phyloP scores from a whole-genome alignment of 805 yeast species.

The Zygoascus tannicola region DNA sequence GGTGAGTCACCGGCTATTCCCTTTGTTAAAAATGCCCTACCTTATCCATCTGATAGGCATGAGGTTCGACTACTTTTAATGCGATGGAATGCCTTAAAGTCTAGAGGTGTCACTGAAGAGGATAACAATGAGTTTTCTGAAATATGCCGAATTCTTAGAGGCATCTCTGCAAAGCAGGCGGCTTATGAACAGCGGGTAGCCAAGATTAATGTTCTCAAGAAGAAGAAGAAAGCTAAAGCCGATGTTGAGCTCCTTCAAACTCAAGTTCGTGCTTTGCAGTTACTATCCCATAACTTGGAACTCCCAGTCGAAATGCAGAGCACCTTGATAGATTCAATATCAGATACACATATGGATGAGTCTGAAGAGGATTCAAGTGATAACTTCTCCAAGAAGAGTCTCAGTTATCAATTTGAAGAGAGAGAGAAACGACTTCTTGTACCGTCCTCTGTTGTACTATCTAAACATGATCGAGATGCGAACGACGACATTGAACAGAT shows the following conservation, averaged over 20 bases:
- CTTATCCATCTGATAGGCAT: slow-evolving; percentile 25
- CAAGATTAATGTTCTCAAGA: slow-evolving; percentile 14
- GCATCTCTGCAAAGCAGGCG: slow-evolving; percentile 23
- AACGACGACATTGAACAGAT: slow-evolving; percentile 12
- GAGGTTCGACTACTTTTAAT: slow-evolving; percentile 27
- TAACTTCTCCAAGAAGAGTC: not conserved
- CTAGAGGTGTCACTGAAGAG: slow-evolving; percentile 21
- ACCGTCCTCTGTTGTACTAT: slow-evolving; percentile 3
- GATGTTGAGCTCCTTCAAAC: slow-evolving; percentile 47
- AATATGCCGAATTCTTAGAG: slow-evolving; percentile 21
- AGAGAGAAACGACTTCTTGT: not conserved
- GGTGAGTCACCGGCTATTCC: slow-evolving; percentile 2
- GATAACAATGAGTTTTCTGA: slow-evolving; percentile 25
- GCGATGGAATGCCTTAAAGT: slow-evolving; percentile 29
- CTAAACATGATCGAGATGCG: slow-evolving; percentile 33
- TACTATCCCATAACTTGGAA: slow-evolving; percentile 45
- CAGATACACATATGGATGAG: not conserved
- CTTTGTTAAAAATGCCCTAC: slow-evolving; percentile 7
- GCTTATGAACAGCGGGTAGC: slow-evolving; percentile 18
- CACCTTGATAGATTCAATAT: slow-evolving; percentile 23
- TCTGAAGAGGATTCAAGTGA: slow-evolving; percentile 1
- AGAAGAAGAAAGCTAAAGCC: slow-evolving; percentile 2
- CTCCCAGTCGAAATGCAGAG: slow-evolving; percentile 46
- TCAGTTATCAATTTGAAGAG: not conserved
- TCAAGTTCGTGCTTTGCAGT: slow-evolving; percentile 63